phyloP scores from a whole-genome alignment of 805 yeast genomes.

The Yarrowia sp. region DNA sequence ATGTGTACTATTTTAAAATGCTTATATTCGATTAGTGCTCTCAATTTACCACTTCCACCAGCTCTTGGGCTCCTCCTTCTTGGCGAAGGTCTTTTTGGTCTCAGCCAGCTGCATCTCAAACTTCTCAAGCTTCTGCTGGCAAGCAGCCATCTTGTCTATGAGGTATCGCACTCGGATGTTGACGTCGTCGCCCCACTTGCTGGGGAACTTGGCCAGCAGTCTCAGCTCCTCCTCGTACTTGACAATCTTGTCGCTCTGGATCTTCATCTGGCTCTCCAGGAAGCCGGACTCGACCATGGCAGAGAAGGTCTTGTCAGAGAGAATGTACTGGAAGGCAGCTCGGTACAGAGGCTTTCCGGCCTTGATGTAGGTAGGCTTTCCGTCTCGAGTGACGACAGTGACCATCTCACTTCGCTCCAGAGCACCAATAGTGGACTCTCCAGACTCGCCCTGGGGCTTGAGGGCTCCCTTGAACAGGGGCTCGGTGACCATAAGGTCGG shows the following conservation, averaged over 20 bases:
- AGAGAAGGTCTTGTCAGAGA: slow-evolving; percentile 53
- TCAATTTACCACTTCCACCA: background rate
- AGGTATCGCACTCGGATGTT: slow-evolving; percentile 64
- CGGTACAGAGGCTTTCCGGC: slow-evolving; percentile 84
- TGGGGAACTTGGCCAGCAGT: slow-evolving; percentile 47
- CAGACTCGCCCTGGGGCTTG: slow-evolving; percentile 41
- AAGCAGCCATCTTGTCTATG: slow-evolving; percentile 60
- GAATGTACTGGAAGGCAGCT: slow-evolving; percentile 72
- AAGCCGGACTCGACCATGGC: slow-evolving; percentile 65
- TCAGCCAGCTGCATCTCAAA: slow-evolving; percentile 44
- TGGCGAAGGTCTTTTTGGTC: slow-evolving; percentile 31
- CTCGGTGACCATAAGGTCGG: slow-evolving; percentile 34
- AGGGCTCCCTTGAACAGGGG: slow-evolving; percentile 39
- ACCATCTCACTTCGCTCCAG: slow-evolving; percentile 80
- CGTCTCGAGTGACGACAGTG: slow-evolving; percentile 69
- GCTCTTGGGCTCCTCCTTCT: background rate
- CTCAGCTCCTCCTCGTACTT: slow-evolving; percentile 70
- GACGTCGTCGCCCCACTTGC: slow-evolving; percentile 49
- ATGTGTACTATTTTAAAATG: background rate
- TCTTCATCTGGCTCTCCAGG: slow-evolving; percentile 50
- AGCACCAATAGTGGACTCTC: slow-evolving; percentile 51
- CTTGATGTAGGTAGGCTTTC: slow-evolving; percentile 59
- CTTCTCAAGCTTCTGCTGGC: slow-evolving; percentile 51
- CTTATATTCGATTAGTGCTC: background rate
- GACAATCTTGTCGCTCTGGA: slow-evolving; percentile 61